Percentiles rank a stretch among this genome's conserved stretches.
Conservation (phyloP, 352 stramenopile species). For the Phytophthora syringae region DNA sequence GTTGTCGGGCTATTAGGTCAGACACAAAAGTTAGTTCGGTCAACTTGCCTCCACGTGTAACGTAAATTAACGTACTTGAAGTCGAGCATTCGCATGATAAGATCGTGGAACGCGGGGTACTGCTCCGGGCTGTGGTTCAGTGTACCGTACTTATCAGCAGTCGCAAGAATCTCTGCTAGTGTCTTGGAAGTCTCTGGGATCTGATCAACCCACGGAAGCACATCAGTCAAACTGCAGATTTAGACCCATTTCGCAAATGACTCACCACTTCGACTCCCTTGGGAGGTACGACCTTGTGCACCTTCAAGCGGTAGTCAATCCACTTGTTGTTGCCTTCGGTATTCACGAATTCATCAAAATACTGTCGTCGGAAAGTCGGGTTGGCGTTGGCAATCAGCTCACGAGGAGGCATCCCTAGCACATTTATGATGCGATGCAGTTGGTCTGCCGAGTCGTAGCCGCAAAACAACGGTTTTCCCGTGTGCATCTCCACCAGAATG, state of each 20-base stretch:
- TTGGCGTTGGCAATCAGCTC: conserved; percentile 92
- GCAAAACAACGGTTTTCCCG: conserved; percentile 97
- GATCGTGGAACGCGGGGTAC: conserved; percentile 94
- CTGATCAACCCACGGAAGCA: conserved; percentile 24
- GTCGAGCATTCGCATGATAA: conserved; percentile 95
- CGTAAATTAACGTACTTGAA: conserved; percentile 80
- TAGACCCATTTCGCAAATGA: conserved; percentile 10
- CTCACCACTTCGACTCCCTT: conserved; percentile 45
- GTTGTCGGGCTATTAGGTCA: conserved; percentile 61
- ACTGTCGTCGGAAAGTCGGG: conserved; percentile 82
- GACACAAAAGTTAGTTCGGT: background rate
- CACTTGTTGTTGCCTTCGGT: conserved; percentile 61
- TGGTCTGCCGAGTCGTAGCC: conserved; percentile 97
- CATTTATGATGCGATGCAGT: conserved; percentile 95
- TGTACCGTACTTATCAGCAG: conserved; percentile 44
- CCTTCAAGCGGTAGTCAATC: conserved; percentile 72
- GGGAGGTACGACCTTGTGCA: conserved; percentile 53
- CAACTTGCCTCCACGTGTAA: background rate
- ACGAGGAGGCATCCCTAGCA: conserved; percentile 94
- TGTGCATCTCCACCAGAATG: conserved; percentile 98
- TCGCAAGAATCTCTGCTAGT: conserved; percentile 69
- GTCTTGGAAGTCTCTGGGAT: conserved; percentile 48
- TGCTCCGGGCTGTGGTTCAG: conserved; percentile 80
- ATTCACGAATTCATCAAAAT: conserved; percentile 91
- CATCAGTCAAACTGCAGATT: conserved; percentile 8